Conservation (phyloP, 2,329 filamentous ascomycete genomes). For the Fusarium austroafricanum region DNA sequence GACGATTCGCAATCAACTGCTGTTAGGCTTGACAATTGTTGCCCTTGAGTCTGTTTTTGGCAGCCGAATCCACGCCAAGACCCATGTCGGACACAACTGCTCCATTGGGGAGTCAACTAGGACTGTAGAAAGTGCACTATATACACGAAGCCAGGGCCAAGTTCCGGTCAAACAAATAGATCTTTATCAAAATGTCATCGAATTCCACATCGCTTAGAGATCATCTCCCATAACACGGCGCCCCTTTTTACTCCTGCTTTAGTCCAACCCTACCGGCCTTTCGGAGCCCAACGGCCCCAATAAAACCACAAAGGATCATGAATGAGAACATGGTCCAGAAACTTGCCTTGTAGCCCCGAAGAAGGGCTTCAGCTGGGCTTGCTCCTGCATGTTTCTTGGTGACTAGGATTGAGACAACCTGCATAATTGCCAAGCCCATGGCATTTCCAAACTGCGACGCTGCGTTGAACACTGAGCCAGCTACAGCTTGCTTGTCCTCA, state of each 20-base stretch:
- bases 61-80: not conserved
- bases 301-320: constrained; percentile 55
- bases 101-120: not conserved
- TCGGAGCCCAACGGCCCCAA: constrained; percentile 55
- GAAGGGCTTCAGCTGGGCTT: constrained; percentile 49
- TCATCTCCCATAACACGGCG: not conserved
- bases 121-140: too few species aligned
- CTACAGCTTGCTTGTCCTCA: constrained; percentile 66
- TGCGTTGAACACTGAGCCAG: constrained; percentile 72
- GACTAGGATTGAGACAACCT: constrained; percentile 57
- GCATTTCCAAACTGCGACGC: constrained; percentile 66
- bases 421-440: constrained; percentile 60
- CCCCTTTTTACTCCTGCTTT: constrained; percentile 53
- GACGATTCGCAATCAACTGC: not conserved
- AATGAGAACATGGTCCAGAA: constrained; percentile 64
- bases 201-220: not conserved
- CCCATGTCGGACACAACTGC: not conserved
- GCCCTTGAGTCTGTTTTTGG: not conserved
- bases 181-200: not conserved
- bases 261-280: constrained; percentile 50
- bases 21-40: too few species aligned
- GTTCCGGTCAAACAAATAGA: not conserved
- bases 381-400: constrained; percentile 49
- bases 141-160: not conserved
- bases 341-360: constrained; percentile 61